A percentile compares a stretch with the other conserved stretches of the same genome.
Conservation (phyloP, 352 stramenopile species). For the Globisporangium emineosum region DNA sequence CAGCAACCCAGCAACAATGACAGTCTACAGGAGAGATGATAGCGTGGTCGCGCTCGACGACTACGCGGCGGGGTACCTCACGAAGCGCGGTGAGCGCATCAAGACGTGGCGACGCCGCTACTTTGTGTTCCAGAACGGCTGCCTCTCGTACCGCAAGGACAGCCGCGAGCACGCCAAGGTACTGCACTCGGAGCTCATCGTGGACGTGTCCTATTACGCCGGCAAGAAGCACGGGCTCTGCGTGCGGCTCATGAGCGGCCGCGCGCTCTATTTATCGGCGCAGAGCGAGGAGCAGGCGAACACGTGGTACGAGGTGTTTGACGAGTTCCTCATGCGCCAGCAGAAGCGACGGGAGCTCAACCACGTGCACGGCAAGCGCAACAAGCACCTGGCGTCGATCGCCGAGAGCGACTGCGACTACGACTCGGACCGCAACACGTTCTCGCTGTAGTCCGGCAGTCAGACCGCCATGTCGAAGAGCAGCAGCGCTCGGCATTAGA, state of each 20-base stretch:
- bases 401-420: slow-evolving; percentile 33
- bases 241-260: slow-evolving; percentile 45
- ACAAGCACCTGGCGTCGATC: slow-evolving; percentile 40
- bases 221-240: slow-evolving; percentile 50
- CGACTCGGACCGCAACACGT: slow-evolving; percentile 24
- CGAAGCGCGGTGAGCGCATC: slow-evolving; percentile 62
- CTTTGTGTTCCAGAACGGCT: slow-evolving; percentile 73
- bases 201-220: slow-evolving; percentile 48
- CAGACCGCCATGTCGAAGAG: not conserved
- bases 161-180: slow-evolving; percentile 45
- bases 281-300: slow-evolving; percentile 51
- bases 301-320: slow-evolving; percentile 62
- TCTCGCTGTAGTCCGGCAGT: slow-evolving; percentile 4
- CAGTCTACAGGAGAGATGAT: slow-evolving; percentile 16
- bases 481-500: not conserved
- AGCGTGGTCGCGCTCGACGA: slow-evolving; percentile 53
- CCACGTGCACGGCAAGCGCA: slow-evolving; percentile 34
- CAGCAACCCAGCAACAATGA: not conserved
- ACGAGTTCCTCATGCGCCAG: slow-evolving; percentile 38
- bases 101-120: slow-evolving; percentile 80
- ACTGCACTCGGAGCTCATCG: slow-evolving; percentile 42
- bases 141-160: slow-evolving; percentile 61
- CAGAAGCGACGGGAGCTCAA: slow-evolving; percentile 36
- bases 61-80: slow-evolving; percentile 65
- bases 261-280: slow-evolving; percentile 43